phyloP scores from a whole-genome alignment of 1,139 yeast species.

The Pneumocystis sp. region DNA sequence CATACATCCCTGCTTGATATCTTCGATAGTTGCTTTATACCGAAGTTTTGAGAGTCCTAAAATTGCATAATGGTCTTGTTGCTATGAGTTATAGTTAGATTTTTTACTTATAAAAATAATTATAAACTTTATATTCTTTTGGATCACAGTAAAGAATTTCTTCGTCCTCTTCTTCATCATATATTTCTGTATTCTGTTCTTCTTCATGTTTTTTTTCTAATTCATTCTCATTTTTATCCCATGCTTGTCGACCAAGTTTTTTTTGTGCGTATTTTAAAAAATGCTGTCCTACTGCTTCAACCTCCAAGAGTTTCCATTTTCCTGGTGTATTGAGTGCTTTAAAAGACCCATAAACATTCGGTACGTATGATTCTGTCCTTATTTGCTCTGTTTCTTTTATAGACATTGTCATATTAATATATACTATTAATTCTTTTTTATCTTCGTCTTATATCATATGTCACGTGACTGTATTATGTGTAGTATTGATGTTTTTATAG shows the following conservation, averaged over 20 bases:
- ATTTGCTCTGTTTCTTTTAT: not conserved
- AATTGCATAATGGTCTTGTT: conserved; percentile 90
- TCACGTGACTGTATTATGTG: too few relatives aligned
- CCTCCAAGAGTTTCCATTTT: conserved; percentile 36
- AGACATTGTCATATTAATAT: too few relatives aligned
- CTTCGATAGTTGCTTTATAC: conserved; percentile 82
- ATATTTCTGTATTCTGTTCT: conserved; percentile 53
- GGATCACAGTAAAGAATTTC: conserved; percentile 78
- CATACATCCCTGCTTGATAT: conserved; percentile 79
- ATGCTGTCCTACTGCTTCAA: conserved; percentile 94
- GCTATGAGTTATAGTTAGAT: conserved; percentile 3
- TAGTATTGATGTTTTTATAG: too few relatives aligned
- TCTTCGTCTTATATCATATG: too few relatives aligned
- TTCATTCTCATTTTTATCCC: conserved; percentile 91
- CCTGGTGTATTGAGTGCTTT: not conserved
- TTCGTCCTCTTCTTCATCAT: conserved; percentile 55
- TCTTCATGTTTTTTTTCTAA: conserved; percentile 71
- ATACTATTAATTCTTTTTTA: too few relatives aligned
- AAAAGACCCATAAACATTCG: not conserved
- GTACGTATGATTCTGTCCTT: not conserved
- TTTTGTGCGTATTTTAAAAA: conserved; percentile 95
- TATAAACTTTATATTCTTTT: conserved; percentile 73
- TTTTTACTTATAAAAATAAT: not conserved
- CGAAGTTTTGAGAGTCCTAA: conserved; percentile 85
- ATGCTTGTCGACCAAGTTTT: conserved; percentile 89